A percentile compares a stretch with the other conserved stretches of the same genome.
These are phyloP conservation scores for Rheum nobile DNA, from an alignment of 148 eudicot genomes.

Conservation along the genomic window DNA sequence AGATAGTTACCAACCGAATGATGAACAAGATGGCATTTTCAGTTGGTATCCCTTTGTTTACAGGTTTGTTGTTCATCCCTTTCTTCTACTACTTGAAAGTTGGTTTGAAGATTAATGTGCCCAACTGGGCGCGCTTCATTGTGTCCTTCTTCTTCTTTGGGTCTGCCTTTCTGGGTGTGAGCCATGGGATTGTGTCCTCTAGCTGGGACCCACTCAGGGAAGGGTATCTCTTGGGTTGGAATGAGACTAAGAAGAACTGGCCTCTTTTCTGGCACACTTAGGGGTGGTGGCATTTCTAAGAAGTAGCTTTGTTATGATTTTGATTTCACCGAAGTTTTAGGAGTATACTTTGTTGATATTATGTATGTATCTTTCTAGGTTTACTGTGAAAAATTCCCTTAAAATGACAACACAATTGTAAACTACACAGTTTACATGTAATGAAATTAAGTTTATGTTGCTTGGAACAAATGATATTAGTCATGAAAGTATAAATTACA, in stretches of 20 bases:
- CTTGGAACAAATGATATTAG: no score
- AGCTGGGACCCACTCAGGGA: conserved; percentile 99
- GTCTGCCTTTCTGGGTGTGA: conserved; percentile 73
- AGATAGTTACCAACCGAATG: conserved; percentile 89
- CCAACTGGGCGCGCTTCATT: conserved; percentile 81
- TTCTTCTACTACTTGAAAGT: conserved; percentile 85
- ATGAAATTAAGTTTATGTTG: no score
- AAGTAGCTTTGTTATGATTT: conserved; percentile 10
- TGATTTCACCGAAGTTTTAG: background rate
- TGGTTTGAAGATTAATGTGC: conserved; percentile 78
- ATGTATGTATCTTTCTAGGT: background rate
- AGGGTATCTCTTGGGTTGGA: conserved; percentile 87
- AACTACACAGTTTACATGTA: no score
- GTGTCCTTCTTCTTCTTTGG: conserved; percentile 91
- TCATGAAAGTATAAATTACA: no score
- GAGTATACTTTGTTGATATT: background rate
- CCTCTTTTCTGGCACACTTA: conserved; percentile 74
- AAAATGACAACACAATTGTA: background rate
- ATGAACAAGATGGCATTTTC: conserved; percentile 68
- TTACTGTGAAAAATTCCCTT: background rate
- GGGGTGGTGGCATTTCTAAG: conserved; percentile 18
- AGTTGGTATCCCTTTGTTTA: conserved; percentile 68
- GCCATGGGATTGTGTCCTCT: conserved; percentile 91
- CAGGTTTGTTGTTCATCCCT: conserved; percentile 73
- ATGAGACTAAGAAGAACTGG: conserved; percentile 74